A percentile compares a stretch with the other conserved stretches of the same genome.
Conservation (phyloP, 352 stramenopile genomes). For the Pythium aquatile region DNA sequence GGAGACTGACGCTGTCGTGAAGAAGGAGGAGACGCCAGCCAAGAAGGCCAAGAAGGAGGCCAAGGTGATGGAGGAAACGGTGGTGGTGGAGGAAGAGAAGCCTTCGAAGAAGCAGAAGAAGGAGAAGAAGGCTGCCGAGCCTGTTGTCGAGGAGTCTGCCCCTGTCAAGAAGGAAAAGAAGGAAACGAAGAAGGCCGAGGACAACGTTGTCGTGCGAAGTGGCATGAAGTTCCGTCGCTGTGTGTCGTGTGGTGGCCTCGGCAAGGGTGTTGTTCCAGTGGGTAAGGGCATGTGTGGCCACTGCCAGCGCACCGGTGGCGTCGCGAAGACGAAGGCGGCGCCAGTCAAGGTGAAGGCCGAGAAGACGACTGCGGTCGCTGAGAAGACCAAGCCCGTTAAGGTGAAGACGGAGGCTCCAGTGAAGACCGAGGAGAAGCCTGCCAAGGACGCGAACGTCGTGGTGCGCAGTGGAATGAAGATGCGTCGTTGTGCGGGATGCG, state of each 20-base stretch:
- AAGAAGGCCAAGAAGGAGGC: conserved; percentile 24
- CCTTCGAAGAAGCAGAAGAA: conserved; percentile 8
- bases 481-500: conserved; percentile 61
- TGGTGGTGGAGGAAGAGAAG: conserved; percentile 2
- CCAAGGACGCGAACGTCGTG: conserved; percentile 31
- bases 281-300: conserved; percentile 59
- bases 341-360: conserved; percentile 39
- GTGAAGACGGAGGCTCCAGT: conserved; percentile 39
- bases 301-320: conserved; percentile 54
- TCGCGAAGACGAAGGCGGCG: conserved; percentile 36
- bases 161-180: conserved; percentile 16
- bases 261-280: conserved; percentile 56
- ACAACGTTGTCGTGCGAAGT: conserved; percentile 28
- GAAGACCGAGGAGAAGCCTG: conserved; percentile 29
- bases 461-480: conserved; percentile 74
- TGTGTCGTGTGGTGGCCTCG: conserved; percentile 51
- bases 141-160: conserved; percentile 1
- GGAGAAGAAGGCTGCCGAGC: conserved; percentile 22
- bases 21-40: not conserved
- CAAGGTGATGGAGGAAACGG: conserved; percentile 15
- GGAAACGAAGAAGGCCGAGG: conserved; percentile 15
- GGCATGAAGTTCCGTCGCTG: conserved; percentile 70
- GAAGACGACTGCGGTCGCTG: not conserved
- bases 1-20: conserved; percentile 2
- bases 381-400: conserved; percentile 35